These are phyloP conservation scores for Epichloe hybrida DNA, from an alignment of 2,329 filamentous ascomycete genomes.

Conservation along the genomic window DNA sequence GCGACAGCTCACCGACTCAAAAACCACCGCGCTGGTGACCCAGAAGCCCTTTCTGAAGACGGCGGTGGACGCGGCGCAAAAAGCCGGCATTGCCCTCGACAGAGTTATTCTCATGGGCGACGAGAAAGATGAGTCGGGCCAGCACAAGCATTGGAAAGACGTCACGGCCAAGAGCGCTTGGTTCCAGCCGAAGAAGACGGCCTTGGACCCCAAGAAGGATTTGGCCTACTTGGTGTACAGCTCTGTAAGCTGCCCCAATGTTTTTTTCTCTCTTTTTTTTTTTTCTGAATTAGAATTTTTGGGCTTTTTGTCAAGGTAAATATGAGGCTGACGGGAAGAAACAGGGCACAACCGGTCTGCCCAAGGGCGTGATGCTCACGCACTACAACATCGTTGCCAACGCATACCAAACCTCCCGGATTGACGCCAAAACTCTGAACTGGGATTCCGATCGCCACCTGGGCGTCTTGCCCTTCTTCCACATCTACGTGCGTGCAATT, in stretches of 20 bases:
- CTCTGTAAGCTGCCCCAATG: slow-evolving; percentile 27
- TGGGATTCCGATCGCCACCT: slow-evolving; percentile 59
- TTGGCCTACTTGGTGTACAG: slow-evolving; percentile 78
- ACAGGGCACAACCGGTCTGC: slow-evolving; percentile 71
- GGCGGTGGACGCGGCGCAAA: slow-evolving; percentile 53
- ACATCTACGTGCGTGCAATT: slow-evolving; percentile 57
- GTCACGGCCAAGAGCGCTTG: slow-evolving; percentile 47
- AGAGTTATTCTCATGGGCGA: slow-evolving; percentile 68
- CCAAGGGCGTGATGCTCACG: slow-evolving; percentile 81
- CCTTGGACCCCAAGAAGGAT: slow-evolving; percentile 55
- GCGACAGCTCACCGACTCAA: slow-evolving; percentile 69
- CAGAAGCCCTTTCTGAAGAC: slow-evolving; percentile 52
- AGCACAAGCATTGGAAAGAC: slow-evolving; percentile 57
- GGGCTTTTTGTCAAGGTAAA: too few relatives aligned
- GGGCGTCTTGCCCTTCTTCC: slow-evolving; percentile 77
- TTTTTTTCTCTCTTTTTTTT: too few relatives aligned
- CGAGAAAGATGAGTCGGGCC: slow-evolving; percentile 41
- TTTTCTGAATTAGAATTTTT: too few relatives aligned
- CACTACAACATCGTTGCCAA: slow-evolving; percentile 77
- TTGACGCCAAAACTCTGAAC: slow-evolving; percentile 41
- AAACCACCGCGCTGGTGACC: slow-evolving; percentile 62
- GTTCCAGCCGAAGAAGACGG: slow-evolving; percentile 39
- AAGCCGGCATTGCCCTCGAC: slow-evolving; percentile 56
- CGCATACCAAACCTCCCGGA: slow-evolving; percentile 37
- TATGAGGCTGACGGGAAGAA: background rate